Evolutionary conservation across 345 rosid genomes (phyloP).

Genomic region (Sisymbrium irio): DNA sequence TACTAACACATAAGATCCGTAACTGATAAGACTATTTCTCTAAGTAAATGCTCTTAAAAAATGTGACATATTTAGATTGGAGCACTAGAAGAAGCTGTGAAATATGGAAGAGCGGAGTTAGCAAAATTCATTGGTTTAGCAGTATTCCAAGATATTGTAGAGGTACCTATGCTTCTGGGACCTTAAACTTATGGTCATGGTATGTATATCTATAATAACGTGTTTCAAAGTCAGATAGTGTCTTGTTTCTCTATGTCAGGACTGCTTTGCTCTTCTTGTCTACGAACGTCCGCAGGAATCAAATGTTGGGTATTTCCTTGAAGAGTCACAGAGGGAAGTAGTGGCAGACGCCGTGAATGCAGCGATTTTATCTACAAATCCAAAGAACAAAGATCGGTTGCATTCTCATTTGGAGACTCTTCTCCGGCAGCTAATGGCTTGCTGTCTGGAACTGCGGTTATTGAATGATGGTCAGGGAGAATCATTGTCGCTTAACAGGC

Average conservation of each 20-base stretch:
- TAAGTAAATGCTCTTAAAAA: background rate
- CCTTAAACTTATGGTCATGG: background rate
- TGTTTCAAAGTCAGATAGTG: background rate
- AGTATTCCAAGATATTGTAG: slow-evolving; percentile 53
- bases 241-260: slow-evolving; percentile 38
- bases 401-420: slow-evolving; percentile 63
- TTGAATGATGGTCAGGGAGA: slow-evolving; percentile 51
- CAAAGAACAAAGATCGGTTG: slow-evolving; percentile 44
- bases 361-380: slow-evolving; percentile 63
- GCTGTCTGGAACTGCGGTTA: slow-evolving; percentile 50
- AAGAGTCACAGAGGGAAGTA: slow-evolving; percentile 67
- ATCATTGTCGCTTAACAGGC: slow-evolving; percentile 52
- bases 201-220: background rate
- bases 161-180: slow-evolving; percentile 45
- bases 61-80: slow-evolving; percentile 47
- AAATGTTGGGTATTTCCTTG: slow-evolving; percentile 63
- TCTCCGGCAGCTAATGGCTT: slow-evolving; percentile 72
- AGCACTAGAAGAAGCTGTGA: slow-evolving; percentile 71
- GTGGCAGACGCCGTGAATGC: slow-evolving; percentile 86
- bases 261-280: slow-evolving; percentile 80
- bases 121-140: slow-evolving; percentile 54
- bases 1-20: background rate
- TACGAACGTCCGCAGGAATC: slow-evolving; percentile 70
- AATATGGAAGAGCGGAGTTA: slow-evolving; percentile 71
- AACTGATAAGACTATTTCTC: background rate